Evolutionary conservation across 768 basidiomycete genomes (phyloP).

Genomic region (Kwoniella shandongensis): DNA sequence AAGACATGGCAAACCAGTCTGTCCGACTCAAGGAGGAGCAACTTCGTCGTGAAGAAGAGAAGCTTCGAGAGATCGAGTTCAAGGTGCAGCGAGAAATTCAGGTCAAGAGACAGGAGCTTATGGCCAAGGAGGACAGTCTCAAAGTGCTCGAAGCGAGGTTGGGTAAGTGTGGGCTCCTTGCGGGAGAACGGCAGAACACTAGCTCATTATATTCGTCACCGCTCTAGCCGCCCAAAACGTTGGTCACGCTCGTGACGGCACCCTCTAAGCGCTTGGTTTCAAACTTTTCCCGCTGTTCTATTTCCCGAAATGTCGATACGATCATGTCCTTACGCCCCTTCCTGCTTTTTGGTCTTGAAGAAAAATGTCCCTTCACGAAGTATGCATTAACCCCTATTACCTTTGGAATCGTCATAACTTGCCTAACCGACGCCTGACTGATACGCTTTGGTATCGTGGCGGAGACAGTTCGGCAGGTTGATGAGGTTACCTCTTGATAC

Average conservation of each 20-base stretch:
- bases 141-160: slow-evolving; percentile 52
- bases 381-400: too few relatives aligned
- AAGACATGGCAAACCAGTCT: slow-evolving; percentile 93
- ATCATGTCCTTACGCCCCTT: slow-evolving; percentile 9
- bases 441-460: too few relatives aligned
- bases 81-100: slow-evolving; percentile 97
- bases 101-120: slow-evolving; percentile 91
- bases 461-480: too few relatives aligned
- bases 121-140: slow-evolving; percentile 82
- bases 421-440: too few relatives aligned
- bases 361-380: too few relatives aligned
- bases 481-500: neutral
- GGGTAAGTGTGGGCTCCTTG: slow-evolving; percentile 34
- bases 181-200: neutral
- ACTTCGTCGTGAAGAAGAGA: slow-evolving; percentile 93
- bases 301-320: slow-evolving; percentile 10
- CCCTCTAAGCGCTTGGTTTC: slow-evolving; percentile 1
- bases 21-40: slow-evolving; percentile 99
- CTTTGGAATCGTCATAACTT: too few relatives aligned
- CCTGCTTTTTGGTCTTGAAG: too few relatives aligned
- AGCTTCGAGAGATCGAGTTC: slow-evolving; percentile 96
- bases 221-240: slow-evolving; percentile 16
- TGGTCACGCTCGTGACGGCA: slow-evolving; percentile 18
- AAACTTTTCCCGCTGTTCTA: neutral
- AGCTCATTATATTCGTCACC: neutral